Percentiles rank a stretch among this genome's conserved stretches.
phyloP scores from a whole-genome alignment of 2,329 filamentous ascomycete genomes.

The Dactylonectria macrodidyma region DNA sequence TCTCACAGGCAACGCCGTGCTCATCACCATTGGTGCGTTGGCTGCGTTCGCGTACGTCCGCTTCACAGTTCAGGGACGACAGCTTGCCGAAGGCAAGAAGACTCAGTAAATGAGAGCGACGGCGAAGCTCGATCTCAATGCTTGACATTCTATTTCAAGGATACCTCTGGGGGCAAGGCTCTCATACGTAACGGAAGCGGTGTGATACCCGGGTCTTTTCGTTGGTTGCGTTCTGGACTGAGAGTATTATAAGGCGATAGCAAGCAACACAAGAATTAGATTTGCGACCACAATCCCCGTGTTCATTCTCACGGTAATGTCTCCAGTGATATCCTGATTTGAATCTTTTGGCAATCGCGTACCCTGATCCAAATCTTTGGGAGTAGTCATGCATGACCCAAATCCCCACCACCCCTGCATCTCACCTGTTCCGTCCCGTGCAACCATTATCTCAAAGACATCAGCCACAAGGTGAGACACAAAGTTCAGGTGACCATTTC shows the following conservation, averaged over 20 bases:
- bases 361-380: background rate
- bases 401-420: background rate
- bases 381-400: background rate
- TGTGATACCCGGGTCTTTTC: conserved; percentile 33
- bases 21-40: conserved; percentile 52
- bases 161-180: conserved; percentile 4
- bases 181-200: background rate
- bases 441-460: background rate
- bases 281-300: background rate
- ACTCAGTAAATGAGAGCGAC: conserved; percentile 42
- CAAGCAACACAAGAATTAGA: background rate
- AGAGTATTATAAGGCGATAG: background rate
- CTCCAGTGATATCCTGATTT: too few species aligned
- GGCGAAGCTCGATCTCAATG: background rate
- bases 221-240: background rate
- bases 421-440: too few species aligned
- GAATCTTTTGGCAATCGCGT: too few species aligned
- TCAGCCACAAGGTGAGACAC: background rate
- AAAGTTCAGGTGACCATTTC: background rate
- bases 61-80: conserved; percentile 51
- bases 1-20: conserved; percentile 54
- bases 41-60: conserved; percentile 53
- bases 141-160: background rate
- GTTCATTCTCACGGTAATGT: too few species aligned
- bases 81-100: conserved; percentile 50